Conservation (phyloP, 768 basidiomycete species). For the Rhizopogon salebrosus region DNA sequence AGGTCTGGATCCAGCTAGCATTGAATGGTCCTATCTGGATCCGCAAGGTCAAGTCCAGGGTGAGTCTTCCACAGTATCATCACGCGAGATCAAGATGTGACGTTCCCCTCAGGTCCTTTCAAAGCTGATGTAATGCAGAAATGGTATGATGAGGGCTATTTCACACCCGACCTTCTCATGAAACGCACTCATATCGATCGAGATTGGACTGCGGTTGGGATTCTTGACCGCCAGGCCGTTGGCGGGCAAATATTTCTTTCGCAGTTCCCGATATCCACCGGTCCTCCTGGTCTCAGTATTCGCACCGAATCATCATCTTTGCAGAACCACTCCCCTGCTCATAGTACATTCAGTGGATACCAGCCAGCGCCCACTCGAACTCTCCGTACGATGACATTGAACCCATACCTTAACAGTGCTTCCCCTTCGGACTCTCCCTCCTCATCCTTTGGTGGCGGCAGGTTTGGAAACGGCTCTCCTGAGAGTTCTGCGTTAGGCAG, state of each 20-base stretch:
- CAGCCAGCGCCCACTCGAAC: conserved; percentile 64
- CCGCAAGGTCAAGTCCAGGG: conserved; percentile 92
- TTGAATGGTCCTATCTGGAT: conserved; percentile 92
- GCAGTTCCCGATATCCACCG: conserved; percentile 32
- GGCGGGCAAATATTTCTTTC: conserved; percentile 62
- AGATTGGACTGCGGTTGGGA: conserved; percentile 63
- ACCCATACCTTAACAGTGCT: conserved; percentile 44
- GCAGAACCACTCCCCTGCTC: conserved; percentile 35
- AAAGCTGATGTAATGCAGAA: conserved; percentile 87
- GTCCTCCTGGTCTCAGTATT: conserved; percentile 52
- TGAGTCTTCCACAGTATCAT: conserved; percentile 23
- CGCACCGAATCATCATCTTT: conserved; percentile 45
- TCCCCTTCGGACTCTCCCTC: conserved; percentile 68
- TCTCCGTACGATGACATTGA: conserved; percentile 58
- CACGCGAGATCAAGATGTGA: background rate
- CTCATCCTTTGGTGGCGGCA: conserved; percentile 61
- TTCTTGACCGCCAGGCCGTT: conserved; percentile 46
- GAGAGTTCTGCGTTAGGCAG: conserved; percentile 57
- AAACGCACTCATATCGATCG: conserved; percentile 69
- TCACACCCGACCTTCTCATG: conserved; percentile 76
- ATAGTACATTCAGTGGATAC: conserved; percentile 41
- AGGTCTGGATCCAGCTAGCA: conserved; percentile 48
- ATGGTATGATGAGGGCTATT: conserved; percentile 91
- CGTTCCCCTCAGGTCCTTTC: conserved; percentile 69
- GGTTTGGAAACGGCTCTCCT: conserved; percentile 64